Evolutionary conservation across 208 protist genomes (phyloP), one percentile per base, ranked within the genome.

Genomic region (Tetramitus jugosus): DNA sequence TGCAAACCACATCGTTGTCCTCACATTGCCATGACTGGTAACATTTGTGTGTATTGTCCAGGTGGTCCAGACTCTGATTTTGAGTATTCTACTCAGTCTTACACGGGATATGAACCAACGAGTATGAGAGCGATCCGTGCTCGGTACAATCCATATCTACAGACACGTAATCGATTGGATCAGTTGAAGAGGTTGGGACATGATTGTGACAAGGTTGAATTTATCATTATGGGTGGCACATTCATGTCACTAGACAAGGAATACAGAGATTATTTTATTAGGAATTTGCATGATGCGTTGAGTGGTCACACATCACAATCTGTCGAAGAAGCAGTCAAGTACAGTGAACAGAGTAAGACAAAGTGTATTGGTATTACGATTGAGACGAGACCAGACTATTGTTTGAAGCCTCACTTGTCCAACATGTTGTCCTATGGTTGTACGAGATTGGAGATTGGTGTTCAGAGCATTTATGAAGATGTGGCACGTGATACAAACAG

Each of bases 361-460:
- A 97, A 97, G 82, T 97, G 97, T 86, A 96, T 99, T 82, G 98
- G 96, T 39, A 91, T 99, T 61, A 99, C 98, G 17, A 97, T 99
- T 53, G 97, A 99, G 82, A 99, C 98, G 10, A 86, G 98, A 0
- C 98, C 98, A 3, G 98, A 85, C 93, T 92, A 98, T 92, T 95
- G 90, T 87, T 77, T 93, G 26, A 81, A 94, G 85, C 86, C 87
- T 83, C 84, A 94, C 87, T 77, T 97, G 85, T 83, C 83, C 0
- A 61, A 56, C 29, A 49, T 98, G 85, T 87, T 93, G 8, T 82
- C 84, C 20, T 91, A 90, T 71, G 91, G 91, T 72, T 98, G 95
- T 79, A 99, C 98, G 4, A 86, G 98, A 26, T 88, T 99, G 4
- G 97, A 99, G 82, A 96, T 99, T 68, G 98, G 98, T 61, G 92